A percentile compares a stretch with the other conserved stretches of the same genome.
Evolutionary conservation across 2,329 filamentous ascomycete species (phyloP).

Genomic region (Trichoderma gracile): DNA sequence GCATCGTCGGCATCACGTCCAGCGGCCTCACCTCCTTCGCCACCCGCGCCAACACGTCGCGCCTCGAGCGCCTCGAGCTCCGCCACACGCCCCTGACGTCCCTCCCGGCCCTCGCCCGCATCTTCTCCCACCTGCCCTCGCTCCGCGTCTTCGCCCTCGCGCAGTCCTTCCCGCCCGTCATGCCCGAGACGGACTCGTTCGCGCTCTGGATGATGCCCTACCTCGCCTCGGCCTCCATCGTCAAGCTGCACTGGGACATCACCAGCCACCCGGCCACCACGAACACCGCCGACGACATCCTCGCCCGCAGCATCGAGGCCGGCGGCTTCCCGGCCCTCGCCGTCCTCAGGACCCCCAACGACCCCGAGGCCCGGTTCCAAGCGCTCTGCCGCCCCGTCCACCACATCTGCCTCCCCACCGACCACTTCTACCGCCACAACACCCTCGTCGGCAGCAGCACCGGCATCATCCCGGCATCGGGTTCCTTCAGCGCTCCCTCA

Average conservation of each 20-base stretch:
- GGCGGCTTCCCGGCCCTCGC: slow-evolving; percentile 64
- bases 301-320: slow-evolving; percentile 63
- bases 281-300: slow-evolving; percentile 58
- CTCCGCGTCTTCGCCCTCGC: slow-evolving; percentile 56
- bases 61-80: slow-evolving; percentile 54
- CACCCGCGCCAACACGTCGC: slow-evolving; percentile 48
- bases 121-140: slow-evolving; percentile 55
- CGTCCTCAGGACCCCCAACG: slow-evolving; percentile 63
- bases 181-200: slow-evolving; percentile 56
- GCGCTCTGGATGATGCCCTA: slow-evolving; percentile 64
- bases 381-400: slow-evolving; percentile 64
- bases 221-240: slow-evolving; percentile 56
- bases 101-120: slow-evolving; percentile 58
- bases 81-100: slow-evolving; percentile 58
- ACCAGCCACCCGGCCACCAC: slow-evolving; percentile 49
- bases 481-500: slow-evolving; percentile 30
- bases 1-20: slow-evolving; percentile 57
- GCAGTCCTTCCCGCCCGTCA: slow-evolving; percentile 55
- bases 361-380: slow-evolving; percentile 70
- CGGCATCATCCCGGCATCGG: slow-evolving; percentile 23
- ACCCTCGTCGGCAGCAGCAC: background rate
- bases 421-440: slow-evolving; percentile 42
- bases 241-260: slow-evolving; percentile 65
- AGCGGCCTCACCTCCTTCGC: slow-evolving; percentile 59
- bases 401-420: slow-evolving; percentile 52